Conservation (phyloP, 768 basidiomycete genomes). For the Tricholomella constricta region DNA sequence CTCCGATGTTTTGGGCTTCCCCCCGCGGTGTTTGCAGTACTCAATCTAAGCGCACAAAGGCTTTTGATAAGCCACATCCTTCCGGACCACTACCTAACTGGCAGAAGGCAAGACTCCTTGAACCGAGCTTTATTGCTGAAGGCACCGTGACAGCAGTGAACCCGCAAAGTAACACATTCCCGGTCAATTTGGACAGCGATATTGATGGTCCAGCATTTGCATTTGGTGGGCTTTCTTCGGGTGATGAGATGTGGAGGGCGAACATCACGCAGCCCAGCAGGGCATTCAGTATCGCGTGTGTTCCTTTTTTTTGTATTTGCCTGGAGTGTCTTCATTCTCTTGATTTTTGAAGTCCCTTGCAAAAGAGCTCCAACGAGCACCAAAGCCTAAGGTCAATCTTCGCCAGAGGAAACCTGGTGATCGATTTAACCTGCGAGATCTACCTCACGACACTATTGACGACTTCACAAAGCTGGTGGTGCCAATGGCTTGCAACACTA, state of each 20-base stretch:
- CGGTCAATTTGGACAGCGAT: not conserved
- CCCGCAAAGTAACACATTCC: too few relatives aligned
- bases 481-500: slow-evolving; percentile 1
- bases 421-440: not conserved
- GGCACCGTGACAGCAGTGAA: too few relatives aligned
- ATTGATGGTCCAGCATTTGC: not conserved
- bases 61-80: too few relatives aligned
- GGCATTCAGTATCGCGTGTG: not conserved
- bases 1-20: too few relatives aligned
- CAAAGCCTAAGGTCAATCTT: not conserved
- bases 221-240: not conserved
- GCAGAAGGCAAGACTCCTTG: too few relatives aligned
- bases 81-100: too few relatives aligned
- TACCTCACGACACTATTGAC: not conserved
- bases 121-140: too few relatives aligned
- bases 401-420: not conserved
- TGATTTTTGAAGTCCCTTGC: not conserved
- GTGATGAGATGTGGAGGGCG: not conserved
- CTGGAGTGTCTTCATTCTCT: not conserved
- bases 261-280: not conserved
- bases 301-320: not conserved
- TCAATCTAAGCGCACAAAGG: too few relatives aligned
- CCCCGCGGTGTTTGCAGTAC: too few relatives aligned
- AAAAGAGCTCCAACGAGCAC: not conserved
- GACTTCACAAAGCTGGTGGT: slow-evolving; percentile 1